Conservation (phyloP, 768 basidiomycete species). For the Kwoniella shandongensis region DNA sequence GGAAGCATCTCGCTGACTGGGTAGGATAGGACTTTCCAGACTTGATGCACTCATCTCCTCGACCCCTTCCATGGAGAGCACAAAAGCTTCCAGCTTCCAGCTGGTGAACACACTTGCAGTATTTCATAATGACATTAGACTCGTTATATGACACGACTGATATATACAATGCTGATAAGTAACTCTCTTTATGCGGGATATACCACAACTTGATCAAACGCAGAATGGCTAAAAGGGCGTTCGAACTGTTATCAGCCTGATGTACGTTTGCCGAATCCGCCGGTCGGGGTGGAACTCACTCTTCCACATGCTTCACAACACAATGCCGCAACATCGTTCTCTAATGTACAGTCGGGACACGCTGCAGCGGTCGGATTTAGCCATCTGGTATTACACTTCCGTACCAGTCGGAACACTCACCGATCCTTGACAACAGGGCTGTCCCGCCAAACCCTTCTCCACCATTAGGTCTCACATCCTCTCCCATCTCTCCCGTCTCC, state of each 20-base stretch:
- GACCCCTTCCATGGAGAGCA: no score
- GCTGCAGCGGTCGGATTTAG: neutral
- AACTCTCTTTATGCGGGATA: no score
- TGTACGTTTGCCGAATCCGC: no score
- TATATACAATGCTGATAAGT: slow-evolving; percentile 11
- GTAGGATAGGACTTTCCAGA: no score
- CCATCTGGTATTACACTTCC: neutral
- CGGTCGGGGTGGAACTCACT: no score
- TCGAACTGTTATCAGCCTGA: neutral
- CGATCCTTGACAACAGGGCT: slow-evolving; percentile 13
- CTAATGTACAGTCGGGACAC: slow-evolving; percentile 20
- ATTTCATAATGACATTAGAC: neutral
- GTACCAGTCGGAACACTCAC: slow-evolving; percentile 5
- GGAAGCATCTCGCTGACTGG: no score
- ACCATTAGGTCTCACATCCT: slow-evolving; percentile 20
- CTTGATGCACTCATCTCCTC: no score
- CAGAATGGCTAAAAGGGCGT: no score
- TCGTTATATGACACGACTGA: neutral
- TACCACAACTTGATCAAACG: no score
- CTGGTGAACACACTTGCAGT: no score
- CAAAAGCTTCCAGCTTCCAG: no score
- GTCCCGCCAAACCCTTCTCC: slow-evolving; percentile 44
- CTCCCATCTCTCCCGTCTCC: slow-evolving; percentile 21
- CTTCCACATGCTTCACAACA: slow-evolving; percentile 39
- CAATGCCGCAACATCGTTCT: slow-evolving; percentile 41